Evolutionary conservation across 2,329 filamentous ascomycete species (phyloP), one percentile per base, ranked within the genome.

Genomic region (Xylaria sp.): DNA sequence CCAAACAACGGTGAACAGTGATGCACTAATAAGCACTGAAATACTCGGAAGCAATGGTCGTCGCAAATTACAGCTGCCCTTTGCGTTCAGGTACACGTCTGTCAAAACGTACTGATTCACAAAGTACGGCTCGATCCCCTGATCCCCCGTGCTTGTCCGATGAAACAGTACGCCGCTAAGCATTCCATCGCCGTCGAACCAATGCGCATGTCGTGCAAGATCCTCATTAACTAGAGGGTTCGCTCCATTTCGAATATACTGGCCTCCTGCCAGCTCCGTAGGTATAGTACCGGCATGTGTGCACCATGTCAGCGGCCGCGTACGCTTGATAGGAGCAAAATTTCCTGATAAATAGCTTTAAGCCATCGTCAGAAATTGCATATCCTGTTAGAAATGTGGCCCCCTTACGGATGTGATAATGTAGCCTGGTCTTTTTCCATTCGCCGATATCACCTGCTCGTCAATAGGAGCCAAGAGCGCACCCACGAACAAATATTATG

Each of bases 151-250:
- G 2, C 79, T 79, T 2, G 34, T 62, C 8, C 82, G 82, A 34
- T 81, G 81, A 76, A 91, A 93, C 20, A 83, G 83, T 0, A 93
- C 90, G 1, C 91, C 91, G 37, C 87, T 87, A 12, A 93, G 85
- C 91, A 93, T 93, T 4, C 91, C 91, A 76, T 93, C 90, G 39
- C 91, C 91, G 73, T 93, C 91, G 70, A 93, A 93, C 90, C 90
- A 92, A 76, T 93, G 91, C 9, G 88, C 86, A 75, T 91, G 89
- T 71, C 89, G 84, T 48, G 85, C 85, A 2, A 88, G 77, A 63
- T 91, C 87, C 25, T 87, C 82, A 67, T 92, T 89, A 34, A 85
- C 85, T 8, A 91, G 82, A 6, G 91, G 90, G 74, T 92, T 93
- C 34, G 88, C 89, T 50, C 91, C 91, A 76, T 93, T 93, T 18